Conservation (phyloP, 495 filamentous ascomycete species). For the Chlorociboria aeruginascens region DNA sequence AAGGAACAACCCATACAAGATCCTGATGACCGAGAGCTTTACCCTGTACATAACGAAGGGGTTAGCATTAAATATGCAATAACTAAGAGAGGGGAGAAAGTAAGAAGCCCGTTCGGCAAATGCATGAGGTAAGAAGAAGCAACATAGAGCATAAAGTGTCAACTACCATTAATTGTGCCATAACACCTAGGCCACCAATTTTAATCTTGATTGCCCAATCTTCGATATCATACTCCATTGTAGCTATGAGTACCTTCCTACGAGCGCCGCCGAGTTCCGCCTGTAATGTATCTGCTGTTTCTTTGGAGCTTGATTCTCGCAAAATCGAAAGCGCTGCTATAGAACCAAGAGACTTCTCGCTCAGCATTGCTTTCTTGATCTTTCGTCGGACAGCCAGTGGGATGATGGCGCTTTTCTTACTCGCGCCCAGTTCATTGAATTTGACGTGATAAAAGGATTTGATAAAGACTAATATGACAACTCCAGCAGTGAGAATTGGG, state of each 20-base stretch:
- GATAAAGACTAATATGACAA: conserved; percentile 48
- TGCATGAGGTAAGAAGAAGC: too few relatives aligned
- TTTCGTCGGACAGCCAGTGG: too few relatives aligned
- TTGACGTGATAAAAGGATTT: conserved; percentile 60
- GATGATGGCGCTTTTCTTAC: conserved; percentile 13
- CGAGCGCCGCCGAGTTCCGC: not conserved
- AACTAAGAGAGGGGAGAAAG: too few relatives aligned
- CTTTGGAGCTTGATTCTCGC: too few relatives aligned
- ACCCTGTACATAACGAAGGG: conserved; percentile 45
- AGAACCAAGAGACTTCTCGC: too few relatives aligned
- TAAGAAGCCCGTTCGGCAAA: too few relatives aligned
- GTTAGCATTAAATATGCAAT: too few relatives aligned
- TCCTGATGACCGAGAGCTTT: conserved; percentile 56
- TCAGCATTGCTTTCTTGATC: too few relatives aligned
- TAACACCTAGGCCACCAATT: conserved; percentile 59
- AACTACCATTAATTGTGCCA: conserved; percentile 27
- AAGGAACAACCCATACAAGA: conserved; percentile 62
- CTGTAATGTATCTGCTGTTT: not conserved
- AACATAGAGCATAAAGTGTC: too few relatives aligned
- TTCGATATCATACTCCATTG: conserved; percentile 62
- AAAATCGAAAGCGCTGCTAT: too few relatives aligned
- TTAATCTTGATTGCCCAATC: conserved; percentile 65
- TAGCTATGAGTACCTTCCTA: conserved; percentile 39
- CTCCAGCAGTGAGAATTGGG: conserved; percentile 36
- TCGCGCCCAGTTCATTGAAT: conserved; percentile 53